Conservation (phyloP, 148 eudicot genomes). For the Rhododendron molle region DNA sequence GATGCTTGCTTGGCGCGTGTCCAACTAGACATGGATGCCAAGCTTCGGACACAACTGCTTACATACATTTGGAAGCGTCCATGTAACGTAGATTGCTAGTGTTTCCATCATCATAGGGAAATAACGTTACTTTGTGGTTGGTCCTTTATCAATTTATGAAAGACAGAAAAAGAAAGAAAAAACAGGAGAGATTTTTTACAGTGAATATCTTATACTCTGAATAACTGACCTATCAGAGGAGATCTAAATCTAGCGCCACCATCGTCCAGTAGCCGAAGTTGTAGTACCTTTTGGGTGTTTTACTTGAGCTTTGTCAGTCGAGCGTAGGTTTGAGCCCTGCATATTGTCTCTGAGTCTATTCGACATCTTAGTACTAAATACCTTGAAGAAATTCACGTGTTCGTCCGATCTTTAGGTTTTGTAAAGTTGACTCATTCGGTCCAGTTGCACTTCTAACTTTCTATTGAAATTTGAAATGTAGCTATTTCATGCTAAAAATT, state of each 20-base stretch:
- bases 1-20: neutral
- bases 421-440: neutral
- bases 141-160: too few relatives aligned
- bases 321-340: neutral
- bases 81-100: neutral
- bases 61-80: neutral
- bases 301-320: neutral
- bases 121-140: too few relatives aligned
- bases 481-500: neutral
- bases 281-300: neutral
- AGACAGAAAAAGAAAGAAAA: too few relatives aligned
- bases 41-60: neutral
- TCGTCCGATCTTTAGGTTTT: neutral
- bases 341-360: neutral
- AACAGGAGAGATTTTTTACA: neutral
- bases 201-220: neutral
- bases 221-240: neutral
- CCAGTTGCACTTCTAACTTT: neutral
- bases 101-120: too few relatives aligned
- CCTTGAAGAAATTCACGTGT: neutral
- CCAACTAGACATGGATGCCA: neutral
- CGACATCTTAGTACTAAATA: neutral
- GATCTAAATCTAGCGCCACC: neutral
- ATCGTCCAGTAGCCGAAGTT: neutral
- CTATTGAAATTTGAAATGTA: neutral